A percentile compares a stretch with the other conserved stretches of the same genome.
These are phyloP conservation scores for Candida sanyaensis DNA, from an alignment of 1,139 yeast genomes.

Conservation along the genomic window DNA sequence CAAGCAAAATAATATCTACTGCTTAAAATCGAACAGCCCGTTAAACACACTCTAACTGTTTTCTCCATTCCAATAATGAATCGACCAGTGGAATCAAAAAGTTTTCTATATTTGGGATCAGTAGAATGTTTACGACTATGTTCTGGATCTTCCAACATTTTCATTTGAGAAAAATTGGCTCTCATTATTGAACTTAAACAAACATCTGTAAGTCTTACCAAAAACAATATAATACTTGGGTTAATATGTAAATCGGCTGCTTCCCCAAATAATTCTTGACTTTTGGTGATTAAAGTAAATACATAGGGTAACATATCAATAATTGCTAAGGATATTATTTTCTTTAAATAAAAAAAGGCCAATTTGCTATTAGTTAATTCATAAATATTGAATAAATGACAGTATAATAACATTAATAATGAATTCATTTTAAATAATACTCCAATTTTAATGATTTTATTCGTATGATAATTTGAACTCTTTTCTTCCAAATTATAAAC, in stretches of 20 bases:
- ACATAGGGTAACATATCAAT: constrained; percentile 39
- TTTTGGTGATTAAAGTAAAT: constrained; percentile 25
- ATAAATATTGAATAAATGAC: constrained; percentile 33
- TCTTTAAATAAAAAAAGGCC: constrained; percentile 32
- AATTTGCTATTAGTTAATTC: constrained; percentile 26
- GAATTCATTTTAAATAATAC: constrained; percentile 28
- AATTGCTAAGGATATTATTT: constrained; percentile 26
- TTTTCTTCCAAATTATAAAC: constrained; percentile 26
- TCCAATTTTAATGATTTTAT: constrained; percentile 36
- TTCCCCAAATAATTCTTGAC: constrained; percentile 26
- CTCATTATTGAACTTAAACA: constrained; percentile 30
- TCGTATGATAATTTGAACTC: constrained; percentile 20
- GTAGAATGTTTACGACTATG: constrained; percentile 17
- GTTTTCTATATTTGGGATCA: constrained; percentile 18
- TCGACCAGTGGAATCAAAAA: constrained; percentile 23
- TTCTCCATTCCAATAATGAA: constrained; percentile 30
- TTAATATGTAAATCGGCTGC: constrained; percentile 38
- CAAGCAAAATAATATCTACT: constrained; percentile 52
- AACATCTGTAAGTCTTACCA: constrained; percentile 39
- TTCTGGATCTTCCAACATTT: constrained; percentile 15
- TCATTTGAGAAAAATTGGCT: constrained; percentile 22
- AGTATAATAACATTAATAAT: constrained; percentile 31
- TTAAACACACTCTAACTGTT: constrained; percentile 33
- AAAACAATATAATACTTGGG: constrained; percentile 38
- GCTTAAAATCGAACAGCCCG: constrained; percentile 33